Evolutionary conservation across 2,329 filamentous ascomycete species (phyloP), one percentile per base, ranked within the genome.

Genomic region (Ascochyta koolunga): DNA sequence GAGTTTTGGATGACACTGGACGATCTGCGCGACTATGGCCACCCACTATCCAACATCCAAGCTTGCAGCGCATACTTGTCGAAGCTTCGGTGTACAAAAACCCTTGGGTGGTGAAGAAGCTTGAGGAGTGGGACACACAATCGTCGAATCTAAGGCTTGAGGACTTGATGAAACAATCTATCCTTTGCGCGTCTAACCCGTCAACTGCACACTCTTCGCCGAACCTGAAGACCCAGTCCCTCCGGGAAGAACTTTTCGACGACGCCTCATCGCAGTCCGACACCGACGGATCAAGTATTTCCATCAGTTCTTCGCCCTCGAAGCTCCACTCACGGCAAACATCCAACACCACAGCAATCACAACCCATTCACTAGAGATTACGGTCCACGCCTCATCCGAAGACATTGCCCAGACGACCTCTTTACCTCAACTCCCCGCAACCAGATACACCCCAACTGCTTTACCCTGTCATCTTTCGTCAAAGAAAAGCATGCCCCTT

Each of bases 41-140:
- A 69, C 13, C 69, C 71, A 18, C 46, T 75, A 18, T 62, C 66
- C 24, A 74, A 75, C 38, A 50, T 58, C 10, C 71, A 75, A 58
- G 71, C 72, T 31, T 72, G 68, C 56, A 72, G 69, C 46, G 71
- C 71, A 32, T 75, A 75, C 58, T 71, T 75, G 46, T 74, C 71
- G 2, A 75, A 75, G 42, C 56, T 75, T 2, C 63, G 70, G 19
- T 75, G 72, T 53, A 73, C 65, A 15, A 74, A 47, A 75, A 74
- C 27, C 68, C 71, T 4, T 74, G 72, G 72, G 71, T 75, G 15
- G 60, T 58, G 18, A 67, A 66, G 50, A 70, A 69, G 50, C 53
- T 75, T 13, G 62, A 68, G 44, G 62, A 67, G 21, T 75, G 69
- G 71, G 61, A 71, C 35, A 33, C 58, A n/a, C 58, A 65, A 18